Evolutionary conservation across 352 stramenopile genomes (phyloP).

Genomic region (Blastocystis sp.): DNA sequence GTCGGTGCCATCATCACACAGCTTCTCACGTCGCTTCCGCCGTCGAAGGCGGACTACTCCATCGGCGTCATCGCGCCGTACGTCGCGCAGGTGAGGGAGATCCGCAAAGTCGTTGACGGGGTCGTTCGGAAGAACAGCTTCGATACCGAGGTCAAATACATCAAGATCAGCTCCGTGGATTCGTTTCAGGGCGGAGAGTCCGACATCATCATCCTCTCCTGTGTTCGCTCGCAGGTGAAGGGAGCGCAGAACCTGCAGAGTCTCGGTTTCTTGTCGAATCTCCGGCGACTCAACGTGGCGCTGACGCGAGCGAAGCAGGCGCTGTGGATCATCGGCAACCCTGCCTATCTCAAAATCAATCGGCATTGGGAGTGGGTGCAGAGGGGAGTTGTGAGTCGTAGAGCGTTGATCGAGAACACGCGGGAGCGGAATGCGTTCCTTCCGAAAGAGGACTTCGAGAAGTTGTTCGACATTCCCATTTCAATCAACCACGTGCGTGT

Average conservation of each 20-base stretch:
- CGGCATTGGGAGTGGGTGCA: not conserved
- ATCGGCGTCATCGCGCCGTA: conserved; percentile 22
- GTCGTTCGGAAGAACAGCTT: not conserved
- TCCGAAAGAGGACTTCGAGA: not conserved
- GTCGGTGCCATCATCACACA: not conserved
- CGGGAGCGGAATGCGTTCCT: not conserved
- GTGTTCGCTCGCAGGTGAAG: conserved; percentile 25
- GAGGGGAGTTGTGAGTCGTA: not conserved
- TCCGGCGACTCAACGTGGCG: conserved; percentile 31
- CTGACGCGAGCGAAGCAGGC: conserved; percentile 53
- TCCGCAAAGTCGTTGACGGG: conserved; percentile 20
- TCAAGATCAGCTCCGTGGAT: conserved; percentile 51
- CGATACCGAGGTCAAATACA: not conserved
- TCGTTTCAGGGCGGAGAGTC: conserved; percentile 40
- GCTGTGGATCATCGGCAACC: conserved; percentile 39
- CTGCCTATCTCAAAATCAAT: conserved; percentile 23
- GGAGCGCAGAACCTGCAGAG: not conserved
- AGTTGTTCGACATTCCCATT: not conserved
- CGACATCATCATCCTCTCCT: conserved; percentile 54
- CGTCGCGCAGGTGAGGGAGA: not conserved
- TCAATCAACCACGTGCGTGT: not conserved
- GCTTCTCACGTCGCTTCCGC: not conserved
- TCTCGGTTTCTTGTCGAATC: conserved; percentile 32
- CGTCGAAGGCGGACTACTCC: not conserved
- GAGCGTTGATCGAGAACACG: not conserved